A percentile compares a stretch with the other conserved stretches of the same genome.
phyloP scores from a whole-genome alignment of 2,329 filamentous ascomycete species.

The Cladorrhinum sp. region DNA sequence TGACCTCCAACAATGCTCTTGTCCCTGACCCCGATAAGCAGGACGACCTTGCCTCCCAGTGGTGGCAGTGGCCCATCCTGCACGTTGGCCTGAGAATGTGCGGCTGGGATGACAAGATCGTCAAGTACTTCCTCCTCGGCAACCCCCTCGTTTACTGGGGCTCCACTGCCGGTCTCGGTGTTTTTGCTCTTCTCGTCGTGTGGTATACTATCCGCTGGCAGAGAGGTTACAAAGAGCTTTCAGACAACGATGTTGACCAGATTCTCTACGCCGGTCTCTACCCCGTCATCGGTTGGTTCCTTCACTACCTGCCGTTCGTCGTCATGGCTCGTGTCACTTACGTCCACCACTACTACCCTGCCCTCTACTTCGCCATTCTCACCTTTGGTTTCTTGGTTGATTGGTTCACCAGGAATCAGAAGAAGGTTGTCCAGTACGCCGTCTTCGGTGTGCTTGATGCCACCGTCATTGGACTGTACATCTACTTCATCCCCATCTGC shows the following conservation, averaged over 20 bases:
- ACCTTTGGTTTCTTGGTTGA: conserved; percentile 84
- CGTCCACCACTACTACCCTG: conserved; percentile 98
- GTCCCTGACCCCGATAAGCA: conserved; percentile 98
- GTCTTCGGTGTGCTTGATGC: conserved; percentile 75
- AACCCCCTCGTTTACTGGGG: conserved; percentile 97
- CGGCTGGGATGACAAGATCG: conserved; percentile 89
- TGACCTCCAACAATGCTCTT: conserved; percentile 98
- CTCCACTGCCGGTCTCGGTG: conserved; percentile 72
- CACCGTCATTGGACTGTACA: conserved; percentile 74
- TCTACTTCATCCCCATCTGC: conserved; percentile 88
- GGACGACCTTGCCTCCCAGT: conserved; percentile 91
- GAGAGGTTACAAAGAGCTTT: conserved; percentile 84
- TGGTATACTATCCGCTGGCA: conserved; percentile 97
- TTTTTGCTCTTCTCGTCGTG: conserved; percentile 67
- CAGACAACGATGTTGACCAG: conserved; percentile 76
- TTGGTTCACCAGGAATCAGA: conserved; percentile 70
- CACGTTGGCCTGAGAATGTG: conserved; percentile 97
- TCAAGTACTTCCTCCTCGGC: conserved; percentile 98
- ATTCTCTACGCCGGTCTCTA: conserved; percentile 94
- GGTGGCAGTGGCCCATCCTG: conserved; percentile 98
- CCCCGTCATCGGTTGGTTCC: conserved; percentile 87
- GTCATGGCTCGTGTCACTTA: conserved; percentile 99
- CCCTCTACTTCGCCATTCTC: conserved; percentile 94
- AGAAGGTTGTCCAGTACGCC: conserved; percentile 59
- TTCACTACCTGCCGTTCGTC: conserved; percentile 94